Conservation (phyloP, 176 grass and related monocot genomes). For the Triticum monococcum region DNA sequence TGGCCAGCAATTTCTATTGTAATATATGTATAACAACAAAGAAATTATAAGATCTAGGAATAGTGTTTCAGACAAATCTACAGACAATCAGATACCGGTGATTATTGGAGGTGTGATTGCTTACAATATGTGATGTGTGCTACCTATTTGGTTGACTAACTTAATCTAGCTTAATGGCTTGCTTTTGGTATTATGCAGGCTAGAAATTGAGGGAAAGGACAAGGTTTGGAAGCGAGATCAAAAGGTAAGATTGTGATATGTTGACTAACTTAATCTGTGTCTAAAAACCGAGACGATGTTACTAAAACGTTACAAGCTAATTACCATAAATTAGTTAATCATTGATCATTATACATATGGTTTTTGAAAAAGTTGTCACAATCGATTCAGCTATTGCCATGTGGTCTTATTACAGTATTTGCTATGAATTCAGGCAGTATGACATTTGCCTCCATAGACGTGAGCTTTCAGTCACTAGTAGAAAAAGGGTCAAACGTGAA, state of each 20-base stretch:
- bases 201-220: slow-evolving; percentile 66
- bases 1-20: too few species aligned
- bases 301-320: neutral
- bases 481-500: too few species aligned
- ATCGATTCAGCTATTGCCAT: neutral
- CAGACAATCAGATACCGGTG: slow-evolving; percentile 56
- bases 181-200: slow-evolving; percentile 29
- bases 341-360: neutral
- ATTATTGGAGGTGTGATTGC: slow-evolving; percentile 62
- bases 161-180: neutral
- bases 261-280: slow-evolving; percentile 47
- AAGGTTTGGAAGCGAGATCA: slow-evolving; percentile 70
- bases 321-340: neutral
- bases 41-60: too few species aligned
- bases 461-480: too few species aligned
- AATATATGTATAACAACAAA: too few species aligned
- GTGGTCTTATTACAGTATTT: neutral
- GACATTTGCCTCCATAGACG: neutral
- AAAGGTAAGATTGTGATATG: slow-evolving; percentile 51
- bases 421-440: neutral
- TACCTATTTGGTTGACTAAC: neutral
- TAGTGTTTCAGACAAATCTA: too few species aligned
- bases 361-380: neutral
- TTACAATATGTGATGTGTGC: neutral
- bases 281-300: neutral